Conservation (phyloP, 2,329 filamentous ascomycete species). For the Monosporascus cannonballus region DNA sequence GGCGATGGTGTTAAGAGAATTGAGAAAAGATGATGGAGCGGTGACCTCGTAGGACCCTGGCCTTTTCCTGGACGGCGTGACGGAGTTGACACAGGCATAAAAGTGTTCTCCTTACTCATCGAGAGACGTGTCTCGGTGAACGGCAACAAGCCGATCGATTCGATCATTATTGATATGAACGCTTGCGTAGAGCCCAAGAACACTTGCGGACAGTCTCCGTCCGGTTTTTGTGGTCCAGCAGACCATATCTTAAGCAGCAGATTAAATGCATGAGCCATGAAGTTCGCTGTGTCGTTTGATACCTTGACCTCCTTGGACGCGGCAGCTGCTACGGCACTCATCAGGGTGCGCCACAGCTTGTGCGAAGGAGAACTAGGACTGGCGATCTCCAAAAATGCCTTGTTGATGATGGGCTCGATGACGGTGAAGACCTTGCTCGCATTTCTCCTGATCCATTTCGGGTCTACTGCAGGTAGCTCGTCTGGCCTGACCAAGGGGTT, state of each 20-base stretch:
- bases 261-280: slow-evolving; percentile 66
- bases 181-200: slow-evolving; percentile 50
- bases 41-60: slow-evolving; percentile 46
- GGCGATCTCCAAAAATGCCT: slow-evolving; percentile 56
- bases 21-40: slow-evolving; percentile 60
- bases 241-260: slow-evolving; percentile 67
- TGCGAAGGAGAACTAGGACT: slow-evolving; percentile 47
- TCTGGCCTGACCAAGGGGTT: slow-evolving; percentile 51
- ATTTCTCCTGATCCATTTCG: slow-evolving; percentile 80
- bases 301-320: slow-evolving; percentile 85
- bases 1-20: slow-evolving; percentile 49
- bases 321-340: slow-evolving; percentile 59
- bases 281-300: slow-evolving; percentile 74
- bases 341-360: slow-evolving; percentile 55
- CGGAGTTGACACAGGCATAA: slow-evolving; percentile 60
- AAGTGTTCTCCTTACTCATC: slow-evolving; percentile 46
- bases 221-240: slow-evolving; percentile 47
- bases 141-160: slow-evolving; percentile 49
- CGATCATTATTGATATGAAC: slow-evolving; percentile 42
- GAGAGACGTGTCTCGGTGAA: slow-evolving; percentile 57
- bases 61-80: slow-evolving; percentile 52
- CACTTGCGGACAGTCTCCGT: slow-evolving; percentile 42
- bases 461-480: slow-evolving; percentile 79
- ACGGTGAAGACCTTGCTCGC: slow-evolving; percentile 58
- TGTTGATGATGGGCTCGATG: slow-evolving; percentile 54